Percentiles rank a stretch among this genome's conserved stretches.
Conservation (phyloP, 305 asterid genomes). For the Fraxinus velutina region DNA sequence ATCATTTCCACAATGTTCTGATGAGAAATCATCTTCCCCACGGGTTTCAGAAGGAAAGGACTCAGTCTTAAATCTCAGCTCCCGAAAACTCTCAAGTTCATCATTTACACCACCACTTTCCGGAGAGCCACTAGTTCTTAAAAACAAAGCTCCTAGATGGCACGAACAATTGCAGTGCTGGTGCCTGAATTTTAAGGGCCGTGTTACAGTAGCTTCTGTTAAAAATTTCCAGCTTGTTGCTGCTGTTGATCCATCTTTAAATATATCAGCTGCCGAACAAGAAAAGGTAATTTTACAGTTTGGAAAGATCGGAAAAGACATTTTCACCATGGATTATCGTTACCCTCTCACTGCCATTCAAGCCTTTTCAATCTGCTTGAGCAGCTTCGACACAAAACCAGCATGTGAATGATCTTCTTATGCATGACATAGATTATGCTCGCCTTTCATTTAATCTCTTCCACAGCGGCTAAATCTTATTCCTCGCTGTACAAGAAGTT, state of each 20-base stretch:
- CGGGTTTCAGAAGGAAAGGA: constrained; percentile 33
- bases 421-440: neutral
- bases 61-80: constrained; percentile 23
- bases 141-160: constrained; percentile 91
- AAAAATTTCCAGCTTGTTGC: constrained; percentile 92
- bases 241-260: constrained; percentile 51
- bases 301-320: constrained; percentile 93
- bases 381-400: constrained; percentile 91
- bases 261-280: constrained; percentile 58
- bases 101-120: neutral
- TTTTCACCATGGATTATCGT: constrained; percentile 87
- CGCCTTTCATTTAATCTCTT: neutral
- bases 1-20: constrained; percentile 41
- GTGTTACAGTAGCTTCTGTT: constrained; percentile 91
- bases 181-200: constrained; percentile 90
- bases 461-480: neutral
- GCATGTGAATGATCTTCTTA: constrained; percentile 65
- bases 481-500: neutral
- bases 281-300: constrained; percentile 86
- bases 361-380: constrained; percentile 87
- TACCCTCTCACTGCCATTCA: constrained; percentile 89
- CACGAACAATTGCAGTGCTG: constrained; percentile 92
- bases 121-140: constrained; percentile 54
- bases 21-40: constrained; percentile 31
- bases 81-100: constrained; percentile 29